Percentiles rank a stretch among this genome's conserved stretches.
phyloP scores from a whole-genome alignment of 2,329 filamentous ascomycete species.

The Zymoseptoria pseudotritici region DNA sequence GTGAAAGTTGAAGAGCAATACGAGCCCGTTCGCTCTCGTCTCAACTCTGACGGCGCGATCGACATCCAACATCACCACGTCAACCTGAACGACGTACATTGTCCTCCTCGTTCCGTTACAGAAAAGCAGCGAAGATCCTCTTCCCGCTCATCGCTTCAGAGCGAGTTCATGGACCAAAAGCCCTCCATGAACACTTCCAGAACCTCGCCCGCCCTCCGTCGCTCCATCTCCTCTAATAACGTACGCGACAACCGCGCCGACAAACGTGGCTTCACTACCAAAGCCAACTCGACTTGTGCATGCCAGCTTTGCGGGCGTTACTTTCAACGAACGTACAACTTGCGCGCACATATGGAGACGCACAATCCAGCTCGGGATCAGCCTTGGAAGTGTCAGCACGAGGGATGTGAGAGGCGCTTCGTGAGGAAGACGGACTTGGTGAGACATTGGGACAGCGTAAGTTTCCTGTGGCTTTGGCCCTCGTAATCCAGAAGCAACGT shows the following conservation, averaged over 20 bases:
- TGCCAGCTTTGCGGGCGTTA: conserved; percentile 70
- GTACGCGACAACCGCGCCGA: conserved; percentile 3
- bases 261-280: conserved; percentile 34
- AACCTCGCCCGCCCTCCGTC: neutral
- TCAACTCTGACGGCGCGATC: conserved; percentile 5
- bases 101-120: neutral
- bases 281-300: conserved; percentile 62
- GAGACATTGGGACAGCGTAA: conserved; percentile 48
- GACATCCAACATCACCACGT: conserved; percentile 5
- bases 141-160: neutral
- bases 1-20: conserved; percentile 19
- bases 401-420: conserved; percentile 66
- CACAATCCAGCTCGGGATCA: conserved; percentile 69
- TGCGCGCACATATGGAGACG: conserved; percentile 76
- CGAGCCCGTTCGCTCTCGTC: neutral
- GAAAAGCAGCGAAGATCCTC: neutral
- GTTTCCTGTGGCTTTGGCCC: conserved; percentile 29
- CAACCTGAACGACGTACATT: conserved; percentile 12
- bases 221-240: neutral
- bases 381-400: conserved; percentile 58
- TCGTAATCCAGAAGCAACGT: conserved; percentile 36
- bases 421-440: conserved; percentile 73
- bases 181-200: neutral
- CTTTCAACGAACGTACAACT: conserved; percentile 80
- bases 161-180: neutral